Conservation (phyloP, 2,329 filamentous ascomycete genomes). For the Xylogone sp. region DNA sequence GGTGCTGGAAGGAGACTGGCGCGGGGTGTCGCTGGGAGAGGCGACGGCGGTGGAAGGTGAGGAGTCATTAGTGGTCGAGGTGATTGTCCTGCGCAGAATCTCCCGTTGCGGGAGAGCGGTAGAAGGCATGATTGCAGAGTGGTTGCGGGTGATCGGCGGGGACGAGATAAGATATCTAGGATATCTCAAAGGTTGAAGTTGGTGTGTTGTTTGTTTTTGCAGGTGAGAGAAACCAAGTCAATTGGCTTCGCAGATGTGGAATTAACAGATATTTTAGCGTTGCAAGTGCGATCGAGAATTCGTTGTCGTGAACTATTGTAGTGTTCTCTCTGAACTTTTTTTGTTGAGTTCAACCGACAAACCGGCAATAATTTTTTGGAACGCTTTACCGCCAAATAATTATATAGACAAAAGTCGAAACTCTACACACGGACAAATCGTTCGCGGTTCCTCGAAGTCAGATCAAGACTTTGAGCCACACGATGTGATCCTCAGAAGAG, state of each 20-base stretch:
- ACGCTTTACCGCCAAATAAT: not conserved
- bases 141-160: not conserved
- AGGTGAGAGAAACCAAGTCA: not conserved
- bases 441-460: not conserved
- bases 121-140: not conserved
- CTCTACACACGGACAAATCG: too few species aligned
- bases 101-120: conserved; percentile 19
- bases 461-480: not conserved
- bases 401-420: too few species aligned
- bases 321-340: not conserved
- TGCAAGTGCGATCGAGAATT: not conserved
- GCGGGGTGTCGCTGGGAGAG: conserved; percentile 57
- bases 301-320: too few species aligned
- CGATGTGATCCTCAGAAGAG: not conserved
- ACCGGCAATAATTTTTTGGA: not conserved
- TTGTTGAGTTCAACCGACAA: not conserved
- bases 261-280: not conserved
- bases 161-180: not conserved
- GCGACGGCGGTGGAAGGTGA: conserved; percentile 52
- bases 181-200: too few species aligned
- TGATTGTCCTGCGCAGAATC: conserved; percentile 21
- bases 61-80: conserved; percentile 23
- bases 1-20: conserved; percentile 72
- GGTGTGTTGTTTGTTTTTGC: not conserved
- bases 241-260: not conserved